phyloP scores from a whole-genome alignment of 1,139 yeast genomes.

The Scheffersomyces titani region DNA sequence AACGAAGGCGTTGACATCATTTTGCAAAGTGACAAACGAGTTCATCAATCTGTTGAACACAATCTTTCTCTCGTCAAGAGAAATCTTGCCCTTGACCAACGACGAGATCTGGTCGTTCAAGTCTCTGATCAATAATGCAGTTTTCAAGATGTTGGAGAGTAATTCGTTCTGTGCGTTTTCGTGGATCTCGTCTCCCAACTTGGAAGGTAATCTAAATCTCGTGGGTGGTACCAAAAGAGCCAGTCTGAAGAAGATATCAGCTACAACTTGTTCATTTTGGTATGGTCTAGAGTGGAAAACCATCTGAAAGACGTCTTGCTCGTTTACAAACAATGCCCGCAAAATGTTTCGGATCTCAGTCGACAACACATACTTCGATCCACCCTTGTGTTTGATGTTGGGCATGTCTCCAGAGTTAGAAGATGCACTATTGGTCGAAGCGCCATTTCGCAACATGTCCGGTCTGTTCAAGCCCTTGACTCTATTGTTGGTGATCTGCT shows the following conservation, averaged over 20 bases:
- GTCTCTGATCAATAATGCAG: conserved; percentile 82
- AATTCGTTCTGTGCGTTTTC: conserved; percentile 93
- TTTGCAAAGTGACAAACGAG: conserved; percentile 90
- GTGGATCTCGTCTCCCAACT: conserved; percentile 93
- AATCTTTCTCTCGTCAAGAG: conserved; percentile 64
- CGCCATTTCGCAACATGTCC: conserved; percentile 54
- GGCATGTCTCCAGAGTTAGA: conserved; percentile 31
- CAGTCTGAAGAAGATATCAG: conserved; percentile 91
- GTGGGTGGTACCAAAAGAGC: conserved; percentile 94
- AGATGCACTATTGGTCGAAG: conserved; percentile 10
- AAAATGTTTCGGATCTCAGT: conserved; percentile 83
- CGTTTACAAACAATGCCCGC: conserved; percentile 72
- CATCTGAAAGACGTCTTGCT: conserved; percentile 59
- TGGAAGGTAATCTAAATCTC: conserved; percentile 94
- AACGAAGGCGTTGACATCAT: conserved; percentile 90
- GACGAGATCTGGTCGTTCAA: conserved; percentile 75
- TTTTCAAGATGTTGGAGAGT: conserved; percentile 73
- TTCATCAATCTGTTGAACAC: conserved; percentile 91
- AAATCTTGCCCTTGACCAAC: conserved; percentile 63
- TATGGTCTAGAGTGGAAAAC: conserved; percentile 80
- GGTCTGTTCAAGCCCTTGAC: conserved; percentile 77
- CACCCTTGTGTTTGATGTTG: conserved; percentile 57
- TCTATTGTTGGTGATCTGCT: conserved; percentile 78
- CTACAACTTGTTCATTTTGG: conserved; percentile 49
- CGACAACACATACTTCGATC: conserved; percentile 82